Conservation (phyloP, 192 early-diverging fungal species). For the Entomortierella chlamydospora region DNA sequence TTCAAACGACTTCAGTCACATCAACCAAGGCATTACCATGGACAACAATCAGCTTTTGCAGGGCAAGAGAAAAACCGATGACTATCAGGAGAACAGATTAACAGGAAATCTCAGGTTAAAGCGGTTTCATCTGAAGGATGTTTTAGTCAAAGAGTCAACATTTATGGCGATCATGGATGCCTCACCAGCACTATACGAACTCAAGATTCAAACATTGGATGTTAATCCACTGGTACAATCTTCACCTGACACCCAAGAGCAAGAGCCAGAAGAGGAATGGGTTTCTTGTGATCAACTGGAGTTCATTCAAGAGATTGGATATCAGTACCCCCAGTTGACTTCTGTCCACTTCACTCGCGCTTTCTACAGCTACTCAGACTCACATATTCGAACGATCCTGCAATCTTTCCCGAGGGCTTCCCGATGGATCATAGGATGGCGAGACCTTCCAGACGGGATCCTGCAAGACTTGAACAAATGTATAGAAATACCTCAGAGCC, state of each 20-base stretch:
- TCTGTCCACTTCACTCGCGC: constrained; percentile 15
- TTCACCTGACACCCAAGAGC: not conserved
- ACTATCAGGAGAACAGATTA: not conserved
- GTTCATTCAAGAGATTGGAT: constrained; percentile 17
- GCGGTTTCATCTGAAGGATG: constrained; percentile 14
- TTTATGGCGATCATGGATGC: constrained; percentile 10
- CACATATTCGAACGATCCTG: constrained; percentile 9
- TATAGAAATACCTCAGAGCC: not conserved
- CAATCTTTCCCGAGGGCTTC: constrained; percentile 9
- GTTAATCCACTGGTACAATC: not conserved
- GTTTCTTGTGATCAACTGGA: constrained; percentile 10
- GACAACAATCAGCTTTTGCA: too few relatives aligned
- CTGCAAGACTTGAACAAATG: constrained; percentile 20
- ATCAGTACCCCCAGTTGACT: constrained; percentile 10
- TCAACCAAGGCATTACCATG: not conserved
- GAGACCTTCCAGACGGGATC: constrained; percentile 12
- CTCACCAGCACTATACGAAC: constrained; percentile 17
- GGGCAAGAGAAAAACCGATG: not conserved
- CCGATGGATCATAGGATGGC: constrained; percentile 9
- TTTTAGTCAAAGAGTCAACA: constrained; percentile 4
- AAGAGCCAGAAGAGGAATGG: not conserved
- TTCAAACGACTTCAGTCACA: not conserved
- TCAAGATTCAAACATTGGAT: constrained; percentile 5
- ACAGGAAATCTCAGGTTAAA: constrained; percentile 1
- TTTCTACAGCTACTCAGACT: not conserved